Percentiles rank a stretch among this genome's conserved stretches.
Conservation (phyloP, 441 rosid species). For the Brassica balearica region DNA sequence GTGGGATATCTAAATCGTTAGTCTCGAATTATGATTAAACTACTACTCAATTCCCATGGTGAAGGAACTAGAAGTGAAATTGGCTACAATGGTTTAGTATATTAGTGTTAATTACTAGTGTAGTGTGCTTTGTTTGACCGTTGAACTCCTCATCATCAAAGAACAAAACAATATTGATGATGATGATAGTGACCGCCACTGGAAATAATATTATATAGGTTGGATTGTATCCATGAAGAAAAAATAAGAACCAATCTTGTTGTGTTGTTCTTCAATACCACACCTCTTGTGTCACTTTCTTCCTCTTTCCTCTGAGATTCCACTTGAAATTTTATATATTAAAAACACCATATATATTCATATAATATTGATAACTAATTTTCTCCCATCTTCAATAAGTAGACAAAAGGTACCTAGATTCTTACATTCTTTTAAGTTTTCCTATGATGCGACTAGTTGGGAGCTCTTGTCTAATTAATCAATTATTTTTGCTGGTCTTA, state of each 20-base stretch:
- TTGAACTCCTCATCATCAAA: not conserved
- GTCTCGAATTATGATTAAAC: not conserved
- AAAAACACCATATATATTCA: not conserved
- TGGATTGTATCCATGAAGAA: conserved; percentile 37
- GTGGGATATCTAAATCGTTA: not conserved
- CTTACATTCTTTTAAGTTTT: conserved; percentile 35
- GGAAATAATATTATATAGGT: not conserved
- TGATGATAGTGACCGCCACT: not conserved
- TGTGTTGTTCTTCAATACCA: conserved; percentile 25
- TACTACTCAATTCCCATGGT: not conserved
- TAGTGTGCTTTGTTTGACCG: not conserved
- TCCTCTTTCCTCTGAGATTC: conserved; percentile 24
- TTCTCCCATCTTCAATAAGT: conserved; percentile 30
- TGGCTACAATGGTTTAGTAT: not conserved
- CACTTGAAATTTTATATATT: not conserved
- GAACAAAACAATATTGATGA: not conserved
- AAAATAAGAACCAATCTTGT: conserved; percentile 34
- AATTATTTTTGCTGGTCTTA: not conserved
- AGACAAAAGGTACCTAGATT: conserved; percentile 36
- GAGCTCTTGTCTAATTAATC: not conserved
- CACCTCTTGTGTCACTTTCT: conserved; percentile 42
- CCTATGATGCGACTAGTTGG: not conserved
- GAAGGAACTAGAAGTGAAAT: not conserved
- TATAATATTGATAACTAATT: not conserved
- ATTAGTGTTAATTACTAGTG: not conserved